These are phyloP conservation scores for Lentinula aciculospora DNA, from an alignment of 768 basidiomycete species.

Conservation along the genomic window DNA sequence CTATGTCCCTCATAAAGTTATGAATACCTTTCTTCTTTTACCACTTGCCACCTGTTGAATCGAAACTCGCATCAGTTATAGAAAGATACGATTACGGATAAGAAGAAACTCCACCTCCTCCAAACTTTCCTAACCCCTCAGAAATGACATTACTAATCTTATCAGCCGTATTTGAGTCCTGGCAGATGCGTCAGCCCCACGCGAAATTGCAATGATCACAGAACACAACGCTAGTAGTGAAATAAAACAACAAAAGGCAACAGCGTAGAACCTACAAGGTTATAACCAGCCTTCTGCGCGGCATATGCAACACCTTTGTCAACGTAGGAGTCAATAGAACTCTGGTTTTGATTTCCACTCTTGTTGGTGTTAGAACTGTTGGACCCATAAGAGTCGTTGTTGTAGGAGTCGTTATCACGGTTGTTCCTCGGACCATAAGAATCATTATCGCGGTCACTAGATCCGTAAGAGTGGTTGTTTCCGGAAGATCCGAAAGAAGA, in stretches of 20 bases:
- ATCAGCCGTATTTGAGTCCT: conserved; percentile 28
- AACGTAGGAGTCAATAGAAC: conserved; percentile 14
- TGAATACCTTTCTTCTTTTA: too few relatives aligned
- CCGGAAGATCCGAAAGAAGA: not conserved
- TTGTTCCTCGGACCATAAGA: conserved; percentile 2
- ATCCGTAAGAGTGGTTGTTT: conserved; percentile 6
- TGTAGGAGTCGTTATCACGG: conserved; percentile 1
- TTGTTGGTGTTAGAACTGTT: conserved; percentile 3
- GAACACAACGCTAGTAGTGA: too few relatives aligned
- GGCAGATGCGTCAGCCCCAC: not conserved
- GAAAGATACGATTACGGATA: not conserved
- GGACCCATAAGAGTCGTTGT: conserved; percentile 6
- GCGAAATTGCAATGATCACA: too few relatives aligned
- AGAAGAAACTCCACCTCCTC: conserved; percentile 11
- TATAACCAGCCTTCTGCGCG: conserved; percentile 23
- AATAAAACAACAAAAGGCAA: conserved; percentile 15
- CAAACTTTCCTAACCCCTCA: conserved; percentile 31
- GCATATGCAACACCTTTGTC: conserved; percentile 21
- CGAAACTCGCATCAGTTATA: too few relatives aligned
- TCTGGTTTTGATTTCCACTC: conserved; percentile 13
- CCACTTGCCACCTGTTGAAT: too few relatives aligned
- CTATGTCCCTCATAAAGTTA: too few relatives aligned
- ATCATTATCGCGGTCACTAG: conserved; percentile 1
- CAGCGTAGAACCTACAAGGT: conserved; percentile 18
- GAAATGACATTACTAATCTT: conserved; percentile 31